phyloP scores from a whole-genome alignment of 1,284 basidiomycete species.

The Ustilago lituana region DNA sequence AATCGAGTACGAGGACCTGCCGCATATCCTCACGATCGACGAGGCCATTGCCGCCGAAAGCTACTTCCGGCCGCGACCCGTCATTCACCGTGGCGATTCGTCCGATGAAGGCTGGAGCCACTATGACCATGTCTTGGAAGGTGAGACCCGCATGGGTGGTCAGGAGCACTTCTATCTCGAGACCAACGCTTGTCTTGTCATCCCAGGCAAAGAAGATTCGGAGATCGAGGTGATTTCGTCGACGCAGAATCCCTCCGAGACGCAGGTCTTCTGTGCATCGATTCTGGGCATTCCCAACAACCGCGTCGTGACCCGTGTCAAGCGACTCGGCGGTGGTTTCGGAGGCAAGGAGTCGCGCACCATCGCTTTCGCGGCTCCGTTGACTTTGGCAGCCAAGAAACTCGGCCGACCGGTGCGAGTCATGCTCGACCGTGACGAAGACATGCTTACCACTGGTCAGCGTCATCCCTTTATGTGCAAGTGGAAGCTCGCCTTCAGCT shows the following conservation, averaged over 20 bases:
- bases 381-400: conserved; percentile 65
- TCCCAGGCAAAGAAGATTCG: conserved; percentile 67
- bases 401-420: conserved; percentile 64
- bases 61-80: conserved; percentile 58
- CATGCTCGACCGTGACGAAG: conserved; percentile 68
- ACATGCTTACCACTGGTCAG: conserved; percentile 67
- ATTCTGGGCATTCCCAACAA: conserved; percentile 67
- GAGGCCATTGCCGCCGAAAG: conserved; percentile 60
- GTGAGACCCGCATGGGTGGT: conserved; percentile 64
- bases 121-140: conserved; percentile 61
- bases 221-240: conserved; percentile 67
- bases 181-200: conserved; percentile 65
- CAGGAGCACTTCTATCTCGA: conserved; percentile 65
- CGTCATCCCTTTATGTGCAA: conserved; percentile 67
- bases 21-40: conserved; percentile 67
- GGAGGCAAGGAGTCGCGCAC: conserved; percentile 67
- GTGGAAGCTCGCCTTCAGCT: conserved; percentile 66
- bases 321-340: conserved; percentile 68
- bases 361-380: conserved; percentile 49
- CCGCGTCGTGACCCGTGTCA: conserved; percentile 61
- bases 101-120: conserved; percentile 43
- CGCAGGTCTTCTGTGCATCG: conserved; percentile 66
- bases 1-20: conserved; percentile 67
- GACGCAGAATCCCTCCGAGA: conserved; percentile 67
- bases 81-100: conserved; percentile 52